Evolutionary conservation across 179 eudicot genomes (phyloP).

Genomic region (Actinidia chinensis): DNA sequence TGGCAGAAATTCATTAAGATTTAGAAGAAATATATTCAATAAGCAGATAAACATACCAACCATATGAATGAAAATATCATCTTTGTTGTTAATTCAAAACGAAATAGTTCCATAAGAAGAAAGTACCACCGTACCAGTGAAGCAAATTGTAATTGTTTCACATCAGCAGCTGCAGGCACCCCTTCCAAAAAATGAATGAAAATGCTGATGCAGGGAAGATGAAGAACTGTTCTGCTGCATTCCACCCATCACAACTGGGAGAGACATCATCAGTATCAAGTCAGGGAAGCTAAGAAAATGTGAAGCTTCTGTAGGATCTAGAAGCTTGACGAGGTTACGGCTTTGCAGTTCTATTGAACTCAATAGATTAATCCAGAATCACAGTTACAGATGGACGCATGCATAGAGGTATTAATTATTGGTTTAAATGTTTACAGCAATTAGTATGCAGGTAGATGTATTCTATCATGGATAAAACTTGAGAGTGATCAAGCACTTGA

Average conservation of each 20-base stretch:
- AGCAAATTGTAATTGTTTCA: conserved; percentile 93
- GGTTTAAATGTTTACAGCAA: neutral
- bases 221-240: conserved; percentile 99
- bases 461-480: neutral
- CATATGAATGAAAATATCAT: neutral
- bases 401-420: no score
- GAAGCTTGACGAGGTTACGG: conserved; percentile 96
- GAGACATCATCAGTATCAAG: conserved; percentile 90
- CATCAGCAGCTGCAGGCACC: conserved; percentile 88
- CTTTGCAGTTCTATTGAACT: conserved; percentile 90
- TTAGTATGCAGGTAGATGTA: neutral
- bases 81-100: neutral
- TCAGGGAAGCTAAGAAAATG: conserved; percentile 91
- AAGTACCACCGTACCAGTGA: conserved; percentile 85
- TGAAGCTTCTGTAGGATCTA: conserved; percentile 98
- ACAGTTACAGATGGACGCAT: no score
- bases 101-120: conserved; percentile 14
- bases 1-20: conserved; percentile 85
- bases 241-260: conserved; percentile 96
- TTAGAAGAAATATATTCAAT: conserved; percentile 41
- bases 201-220: conserved; percentile 94
- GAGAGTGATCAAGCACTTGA: neutral
- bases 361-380: conserved; percentile 85
- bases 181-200: conserved; percentile 89
- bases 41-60: neutral